Evolutionary conservation across 306 rosid species (phyloP).

Genomic region (Lagenaria siceraria): DNA sequence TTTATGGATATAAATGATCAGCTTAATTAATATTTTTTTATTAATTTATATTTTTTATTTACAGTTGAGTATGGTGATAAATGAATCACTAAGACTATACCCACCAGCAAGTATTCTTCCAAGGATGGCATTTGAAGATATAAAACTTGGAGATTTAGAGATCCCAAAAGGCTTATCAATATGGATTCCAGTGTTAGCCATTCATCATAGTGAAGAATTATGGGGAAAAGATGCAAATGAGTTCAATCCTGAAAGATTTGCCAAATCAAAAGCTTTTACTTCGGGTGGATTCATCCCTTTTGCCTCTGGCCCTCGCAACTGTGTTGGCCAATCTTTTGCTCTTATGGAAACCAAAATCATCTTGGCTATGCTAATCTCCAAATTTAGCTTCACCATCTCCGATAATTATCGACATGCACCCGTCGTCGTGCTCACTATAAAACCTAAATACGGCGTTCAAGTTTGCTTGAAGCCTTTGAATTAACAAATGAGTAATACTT

Average conservation of each 20-base stretch:
- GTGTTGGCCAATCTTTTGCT: conserved; percentile 85
- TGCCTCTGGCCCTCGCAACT: conserved; percentile 84
- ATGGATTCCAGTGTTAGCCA: conserved; percentile 94
- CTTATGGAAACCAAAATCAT: conserved; percentile 89
- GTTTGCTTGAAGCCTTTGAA: conserved; percentile 58
- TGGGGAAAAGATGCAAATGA: conserved; percentile 96
- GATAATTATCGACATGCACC: conserved; percentile 81
- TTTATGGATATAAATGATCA: too few relatives aligned
- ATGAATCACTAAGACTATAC: conserved; percentile 74
- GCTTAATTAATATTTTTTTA: too few relatives aligned
- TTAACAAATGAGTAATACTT: too few relatives aligned
- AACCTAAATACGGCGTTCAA: conserved; percentile 89
- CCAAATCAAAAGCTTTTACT: conserved; percentile 43
- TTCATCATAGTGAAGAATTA: conserved; percentile 70
- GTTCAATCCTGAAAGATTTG: conserved; percentile 79
- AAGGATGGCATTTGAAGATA: conserved; percentile 88
- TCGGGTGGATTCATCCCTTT: conserved; percentile 79
- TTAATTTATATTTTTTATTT: not conserved
- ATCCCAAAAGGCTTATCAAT: conserved; percentile 86
- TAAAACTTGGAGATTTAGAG: conserved; percentile 61
- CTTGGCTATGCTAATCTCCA: conserved; percentile 67
- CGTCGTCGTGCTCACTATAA: conserved; percentile 66
- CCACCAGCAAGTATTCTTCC: conserved; percentile 94
- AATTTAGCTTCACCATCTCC: conserved; percentile 52
- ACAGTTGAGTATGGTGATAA: conserved; percentile 84